phyloP scores from a whole-genome alignment of 2,329 filamentous ascomycete genomes.

The Graphiopsis chlorocephala region DNA sequence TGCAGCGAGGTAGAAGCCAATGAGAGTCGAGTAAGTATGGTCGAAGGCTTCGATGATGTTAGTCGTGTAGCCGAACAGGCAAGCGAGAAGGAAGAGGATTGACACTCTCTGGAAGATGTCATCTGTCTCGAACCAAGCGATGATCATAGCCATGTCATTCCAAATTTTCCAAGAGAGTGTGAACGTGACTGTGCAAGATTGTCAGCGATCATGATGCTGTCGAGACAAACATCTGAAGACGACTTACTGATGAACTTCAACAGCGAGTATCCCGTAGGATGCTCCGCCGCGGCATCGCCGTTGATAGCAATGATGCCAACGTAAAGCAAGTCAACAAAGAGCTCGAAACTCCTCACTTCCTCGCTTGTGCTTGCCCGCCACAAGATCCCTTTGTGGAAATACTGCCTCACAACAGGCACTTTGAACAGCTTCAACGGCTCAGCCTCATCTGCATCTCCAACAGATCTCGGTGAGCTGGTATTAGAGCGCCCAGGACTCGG shows the following conservation, averaged over 20 bases:
- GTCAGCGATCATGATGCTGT: not conserved
- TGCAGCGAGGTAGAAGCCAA: conserved; percentile 59
- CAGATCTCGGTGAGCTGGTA: conserved; percentile 20
- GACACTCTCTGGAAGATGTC: conserved; percentile 58
- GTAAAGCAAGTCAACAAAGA: conserved; percentile 56
- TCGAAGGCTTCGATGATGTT: conserved; percentile 59
- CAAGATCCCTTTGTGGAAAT: conserved; percentile 63
- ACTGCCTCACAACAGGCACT: conserved; percentile 60
- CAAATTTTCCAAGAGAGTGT: conserved; percentile 64
- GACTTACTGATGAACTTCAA: conserved; percentile 51
- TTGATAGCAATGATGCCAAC: conserved; percentile 64
- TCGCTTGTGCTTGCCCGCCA: conserved; percentile 59
- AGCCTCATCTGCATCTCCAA: conserved; percentile 21
- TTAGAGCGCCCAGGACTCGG: conserved; percentile 18
- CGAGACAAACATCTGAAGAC: not conserved
- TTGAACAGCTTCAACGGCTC: conserved; percentile 56
- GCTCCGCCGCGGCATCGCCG: conserved; percentile 59
- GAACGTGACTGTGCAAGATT: conserved; percentile 45
- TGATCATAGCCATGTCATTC: conserved; percentile 56
- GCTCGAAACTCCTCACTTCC: conserved; percentile 62
- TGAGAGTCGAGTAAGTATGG: conserved; percentile 56
- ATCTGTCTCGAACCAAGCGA: conserved; percentile 62
- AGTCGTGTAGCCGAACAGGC: conserved; percentile 61
- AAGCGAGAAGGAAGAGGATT: conserved; percentile 61
- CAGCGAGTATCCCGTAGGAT: conserved; percentile 54